Conservation (phyloP, 2,329 filamentous ascomycete species). For the Fusarium drepaniforme region DNA sequence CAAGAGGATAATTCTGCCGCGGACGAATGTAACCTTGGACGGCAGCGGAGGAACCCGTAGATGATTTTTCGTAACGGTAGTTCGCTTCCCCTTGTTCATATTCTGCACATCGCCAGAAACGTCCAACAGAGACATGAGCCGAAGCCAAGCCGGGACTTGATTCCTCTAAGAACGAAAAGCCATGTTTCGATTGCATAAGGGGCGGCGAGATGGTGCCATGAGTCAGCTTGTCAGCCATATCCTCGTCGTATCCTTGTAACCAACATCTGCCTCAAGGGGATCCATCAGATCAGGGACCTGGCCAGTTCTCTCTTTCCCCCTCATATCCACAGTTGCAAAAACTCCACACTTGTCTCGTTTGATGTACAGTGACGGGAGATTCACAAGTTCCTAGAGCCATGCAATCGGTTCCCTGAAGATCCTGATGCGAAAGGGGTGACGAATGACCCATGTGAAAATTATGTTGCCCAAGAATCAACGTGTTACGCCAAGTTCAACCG, state of each 20-base stretch:
- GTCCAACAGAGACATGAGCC: neutral
- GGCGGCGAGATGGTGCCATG: neutral
- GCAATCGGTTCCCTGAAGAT: neutral
- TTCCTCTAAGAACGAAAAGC: neutral
- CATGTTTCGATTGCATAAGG: neutral
- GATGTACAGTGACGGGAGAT: neutral
- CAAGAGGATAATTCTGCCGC: neutral
- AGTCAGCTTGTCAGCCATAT: neutral
- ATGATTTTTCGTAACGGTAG: neutral
- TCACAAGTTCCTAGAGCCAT: neutral
- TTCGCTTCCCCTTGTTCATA: neutral
- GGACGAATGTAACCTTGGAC: neutral
- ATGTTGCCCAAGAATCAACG: neutral
- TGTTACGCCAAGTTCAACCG: neutral
- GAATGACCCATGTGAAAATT: neutral
- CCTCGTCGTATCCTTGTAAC: neutral
- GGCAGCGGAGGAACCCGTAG: neutral
- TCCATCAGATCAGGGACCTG: neutral
- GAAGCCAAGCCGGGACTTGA: neutral
- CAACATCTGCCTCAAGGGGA: neutral
- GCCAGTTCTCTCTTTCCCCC: neutral
- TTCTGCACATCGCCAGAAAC: neutral
- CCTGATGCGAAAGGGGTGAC: neutral
- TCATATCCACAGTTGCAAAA: neutral
- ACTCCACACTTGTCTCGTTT: neutral